phyloP scores from a whole-genome alignment of 2,329 filamentous ascomycete genomes.

The Aspergillus brunneoviolaceus region DNA sequence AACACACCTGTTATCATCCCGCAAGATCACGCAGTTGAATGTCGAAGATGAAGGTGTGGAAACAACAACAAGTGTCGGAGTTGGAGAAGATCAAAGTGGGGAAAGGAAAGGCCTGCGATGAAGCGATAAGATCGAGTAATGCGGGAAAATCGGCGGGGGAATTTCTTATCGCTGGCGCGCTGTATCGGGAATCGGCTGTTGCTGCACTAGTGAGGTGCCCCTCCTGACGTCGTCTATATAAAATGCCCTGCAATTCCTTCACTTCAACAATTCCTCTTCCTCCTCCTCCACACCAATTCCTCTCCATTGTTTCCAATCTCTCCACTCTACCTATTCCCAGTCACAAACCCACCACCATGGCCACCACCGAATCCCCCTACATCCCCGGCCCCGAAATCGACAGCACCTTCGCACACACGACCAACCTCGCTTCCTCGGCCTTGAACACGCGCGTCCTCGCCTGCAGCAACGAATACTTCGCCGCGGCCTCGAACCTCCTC shows the following conservation, averaged over 20 bases:
- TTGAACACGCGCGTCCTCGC: slow-evolving; percentile 57
- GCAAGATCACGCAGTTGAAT: neutral
- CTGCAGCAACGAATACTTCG: slow-evolving; percentile 63
- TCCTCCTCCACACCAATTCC: neutral
- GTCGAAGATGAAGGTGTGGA: neutral
- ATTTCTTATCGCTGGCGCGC: slow-evolving; percentile 10
- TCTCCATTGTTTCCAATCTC: neutral
- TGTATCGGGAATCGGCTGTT: no score
- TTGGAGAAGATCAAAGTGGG: neutral
- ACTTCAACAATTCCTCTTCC: neutral
- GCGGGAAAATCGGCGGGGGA: slow-evolving; percentile 6
- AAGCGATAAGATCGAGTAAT: slow-evolving; percentile 24
- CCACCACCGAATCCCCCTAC: slow-evolving; percentile 16
- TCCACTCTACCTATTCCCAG: neutral
- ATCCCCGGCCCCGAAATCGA: slow-evolving; percentile 54
- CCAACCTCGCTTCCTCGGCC: slow-evolving; percentile 45
- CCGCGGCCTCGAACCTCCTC: slow-evolving; percentile 58
- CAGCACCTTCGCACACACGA: slow-evolving; percentile 55
- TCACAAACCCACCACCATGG: neutral
- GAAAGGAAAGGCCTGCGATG: slow-evolving; percentile 4
- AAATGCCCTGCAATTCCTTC: neutral
- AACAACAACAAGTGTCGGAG: neutral
- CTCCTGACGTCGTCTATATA: neutral
- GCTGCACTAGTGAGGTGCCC: neutral
- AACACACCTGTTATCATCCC: neutral